phyloP scores from a whole-genome alignment of 768 basidiomycete species.

The Mycena venus region DNA sequence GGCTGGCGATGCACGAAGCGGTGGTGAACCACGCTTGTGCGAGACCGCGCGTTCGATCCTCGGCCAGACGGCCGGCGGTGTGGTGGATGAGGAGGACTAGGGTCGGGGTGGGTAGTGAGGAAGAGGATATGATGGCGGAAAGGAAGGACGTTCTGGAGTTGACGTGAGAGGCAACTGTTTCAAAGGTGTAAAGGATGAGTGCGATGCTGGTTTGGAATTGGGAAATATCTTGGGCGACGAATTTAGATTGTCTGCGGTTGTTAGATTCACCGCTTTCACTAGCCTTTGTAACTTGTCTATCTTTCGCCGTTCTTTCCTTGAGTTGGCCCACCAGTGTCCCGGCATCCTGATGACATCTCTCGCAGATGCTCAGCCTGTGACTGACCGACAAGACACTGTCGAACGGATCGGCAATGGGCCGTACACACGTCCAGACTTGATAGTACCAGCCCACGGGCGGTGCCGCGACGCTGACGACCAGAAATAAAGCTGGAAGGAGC shows the following conservation, averaged over 20 bases:
- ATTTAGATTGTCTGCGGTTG: not conserved
- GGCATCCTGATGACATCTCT: constrained; percentile 3
- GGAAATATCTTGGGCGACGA: not conserved
- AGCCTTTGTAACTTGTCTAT: not conserved
- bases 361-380: not conserved
- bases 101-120: not conserved
- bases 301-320: not conserved
- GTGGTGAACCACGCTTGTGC: constrained; percentile 1
- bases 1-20: not conserved
- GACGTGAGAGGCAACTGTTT: not conserved
- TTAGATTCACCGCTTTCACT: not conserved
- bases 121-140: not conserved
- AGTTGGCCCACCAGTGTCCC: not conserved
- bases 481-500: not conserved
- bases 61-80: constrained; percentile 1
- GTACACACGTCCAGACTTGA: constrained; percentile 1
- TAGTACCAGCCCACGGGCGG: not conserved
- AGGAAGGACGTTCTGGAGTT: not conserved
- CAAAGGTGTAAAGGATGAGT: constrained; percentile 2
- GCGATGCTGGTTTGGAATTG: not conserved
- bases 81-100: not conserved
- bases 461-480: not conserved
- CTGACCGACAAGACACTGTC: constrained; percentile 7
- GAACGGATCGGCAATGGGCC: constrained; percentile 7
- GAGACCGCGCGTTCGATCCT: not conserved